These are phyloP conservation scores for Aspergillus biplanus DNA, from an alignment of 495 filamentous ascomycete genomes.

Conservation along the genomic window DNA sequence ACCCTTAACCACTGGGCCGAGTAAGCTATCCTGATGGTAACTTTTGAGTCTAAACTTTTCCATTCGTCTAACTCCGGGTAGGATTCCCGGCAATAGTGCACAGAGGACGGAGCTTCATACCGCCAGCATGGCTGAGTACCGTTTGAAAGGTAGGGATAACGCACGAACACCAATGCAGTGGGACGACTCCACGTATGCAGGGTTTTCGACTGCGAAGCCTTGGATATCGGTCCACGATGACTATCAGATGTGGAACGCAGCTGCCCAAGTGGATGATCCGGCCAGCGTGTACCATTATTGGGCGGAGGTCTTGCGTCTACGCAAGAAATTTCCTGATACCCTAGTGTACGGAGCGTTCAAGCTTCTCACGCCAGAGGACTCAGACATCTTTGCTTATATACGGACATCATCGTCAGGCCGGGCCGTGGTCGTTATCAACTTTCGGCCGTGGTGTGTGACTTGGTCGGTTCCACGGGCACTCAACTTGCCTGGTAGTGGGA, in stretches of 20 bases:
- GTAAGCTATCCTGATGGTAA: constrained; percentile 15
- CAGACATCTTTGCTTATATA: constrained; percentile 10
- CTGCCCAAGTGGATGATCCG: constrained; percentile 36
- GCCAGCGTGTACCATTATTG: constrained; percentile 47
- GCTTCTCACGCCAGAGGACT: constrained; percentile 8
- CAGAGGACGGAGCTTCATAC: constrained; percentile 24
- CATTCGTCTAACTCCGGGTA: constrained; percentile 27
- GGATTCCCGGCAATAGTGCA: not conserved
- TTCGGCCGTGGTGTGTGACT: constrained; percentile 3
- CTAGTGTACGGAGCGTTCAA: constrained; percentile 17
- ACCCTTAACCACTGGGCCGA: constrained; percentile 58
- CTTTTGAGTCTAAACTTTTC: not conserved
- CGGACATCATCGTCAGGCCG: not conserved
- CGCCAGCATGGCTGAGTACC: constrained; percentile 17
- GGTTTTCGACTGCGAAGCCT: constrained; percentile 47
- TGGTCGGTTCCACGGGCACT: constrained; percentile 11
- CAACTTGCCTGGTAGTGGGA: not conserved
- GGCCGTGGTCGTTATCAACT: constrained; percentile 14
- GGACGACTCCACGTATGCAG: constrained; percentile 41
- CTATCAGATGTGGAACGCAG: constrained; percentile 44
- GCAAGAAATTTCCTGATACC: constrained; percentile 44
- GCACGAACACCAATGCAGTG: constrained; percentile 52
- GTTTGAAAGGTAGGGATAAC: constrained; percentile 48
- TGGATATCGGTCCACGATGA: constrained; percentile 59
- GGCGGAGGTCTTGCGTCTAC: constrained; percentile 37